These are phyloP conservation scores for Coemansia sp. DNA, from an alignment of 192 early-diverging fungal species.

Conservation along the genomic window DNA sequence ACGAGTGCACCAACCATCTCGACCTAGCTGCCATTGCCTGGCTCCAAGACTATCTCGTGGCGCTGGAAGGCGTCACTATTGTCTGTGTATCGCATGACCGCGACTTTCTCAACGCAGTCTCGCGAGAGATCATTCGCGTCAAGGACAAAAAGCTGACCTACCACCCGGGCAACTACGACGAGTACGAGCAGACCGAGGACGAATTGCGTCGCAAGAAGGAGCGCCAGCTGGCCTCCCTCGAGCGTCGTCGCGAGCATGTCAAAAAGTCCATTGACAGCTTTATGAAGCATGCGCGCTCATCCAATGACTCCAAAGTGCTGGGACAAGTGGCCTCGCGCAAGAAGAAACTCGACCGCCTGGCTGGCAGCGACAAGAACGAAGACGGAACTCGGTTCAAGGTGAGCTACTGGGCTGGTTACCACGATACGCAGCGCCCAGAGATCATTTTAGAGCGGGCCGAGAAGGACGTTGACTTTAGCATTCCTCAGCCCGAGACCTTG, in stretches of 20 bases:
- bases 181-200: constrained; percentile 73
- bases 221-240: constrained; percentile 58
- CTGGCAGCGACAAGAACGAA: constrained; percentile 63
- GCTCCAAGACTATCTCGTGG: constrained; percentile 73
- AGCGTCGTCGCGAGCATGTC: constrained; percentile 71
- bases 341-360: constrained; percentile 69
- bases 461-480: constrained; percentile 58
- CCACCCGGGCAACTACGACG: constrained; percentile 83
- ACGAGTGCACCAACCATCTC: constrained; percentile 90
- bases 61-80: constrained; percentile 66
- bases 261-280: constrained; percentile 79
- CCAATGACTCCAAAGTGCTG: constrained; percentile 81
- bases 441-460: constrained; percentile 61
- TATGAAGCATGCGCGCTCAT: constrained; percentile 66
- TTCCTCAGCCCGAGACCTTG: constrained; percentile 67
- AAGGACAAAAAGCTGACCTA: constrained; percentile 71
- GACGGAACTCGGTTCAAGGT: constrained; percentile 69
- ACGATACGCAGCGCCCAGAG: constrained; percentile 54
- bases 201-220: constrained; percentile 70
- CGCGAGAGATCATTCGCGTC: constrained; percentile 72
- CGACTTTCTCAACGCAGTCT: constrained; percentile 77
- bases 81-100: constrained; percentile 91
- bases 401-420: constrained; percentile 58
- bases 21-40: constrained; percentile 91
- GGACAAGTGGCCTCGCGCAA: constrained; percentile 72